These are phyloP conservation scores for Teratosphaeria destructans DNA, from an alignment of 2,329 filamentous ascomycete genomes.

Conservation along the genomic window DNA sequence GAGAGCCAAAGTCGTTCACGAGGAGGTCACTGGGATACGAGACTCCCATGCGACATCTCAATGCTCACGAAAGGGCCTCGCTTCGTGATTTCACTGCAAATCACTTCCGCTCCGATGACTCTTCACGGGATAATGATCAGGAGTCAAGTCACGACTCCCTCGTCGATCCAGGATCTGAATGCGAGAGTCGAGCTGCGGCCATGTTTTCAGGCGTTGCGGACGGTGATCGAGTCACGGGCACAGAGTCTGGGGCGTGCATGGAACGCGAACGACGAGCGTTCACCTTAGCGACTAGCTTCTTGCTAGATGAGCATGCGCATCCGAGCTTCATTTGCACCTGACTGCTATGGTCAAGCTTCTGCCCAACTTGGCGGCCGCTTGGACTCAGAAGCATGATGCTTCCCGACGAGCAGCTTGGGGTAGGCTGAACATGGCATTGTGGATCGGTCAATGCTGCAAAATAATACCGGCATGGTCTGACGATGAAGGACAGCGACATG, in stretches of 20 bases:
- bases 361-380: not conserved
- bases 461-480: not conserved
- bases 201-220: not conserved
- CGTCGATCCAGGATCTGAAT: not conserved
- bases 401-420: not conserved
- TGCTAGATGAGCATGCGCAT: not conserved
- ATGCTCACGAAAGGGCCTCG: not conserved
- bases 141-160: not conserved
- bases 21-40: not conserved
- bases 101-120: not conserved
- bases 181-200: not conserved
- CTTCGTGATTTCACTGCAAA: not conserved
- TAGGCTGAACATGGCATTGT: not conserved
- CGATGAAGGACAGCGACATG: not conserved
- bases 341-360: not conserved
- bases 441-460: not conserved
- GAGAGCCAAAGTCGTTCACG: not conserved
- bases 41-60: not conserved
- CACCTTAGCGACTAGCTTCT: not conserved
- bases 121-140: not conserved
- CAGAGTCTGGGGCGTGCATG: not conserved
- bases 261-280: not conserved
- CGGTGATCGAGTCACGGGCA: not conserved
- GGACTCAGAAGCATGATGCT: not conserved
- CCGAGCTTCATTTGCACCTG: not conserved